Percentiles rank a stretch among this genome's conserved stretches.
Evolutionary conservation across 805 yeast species (phyloP).

Genomic region (Hanseniaspora guilliermondii): DNA sequence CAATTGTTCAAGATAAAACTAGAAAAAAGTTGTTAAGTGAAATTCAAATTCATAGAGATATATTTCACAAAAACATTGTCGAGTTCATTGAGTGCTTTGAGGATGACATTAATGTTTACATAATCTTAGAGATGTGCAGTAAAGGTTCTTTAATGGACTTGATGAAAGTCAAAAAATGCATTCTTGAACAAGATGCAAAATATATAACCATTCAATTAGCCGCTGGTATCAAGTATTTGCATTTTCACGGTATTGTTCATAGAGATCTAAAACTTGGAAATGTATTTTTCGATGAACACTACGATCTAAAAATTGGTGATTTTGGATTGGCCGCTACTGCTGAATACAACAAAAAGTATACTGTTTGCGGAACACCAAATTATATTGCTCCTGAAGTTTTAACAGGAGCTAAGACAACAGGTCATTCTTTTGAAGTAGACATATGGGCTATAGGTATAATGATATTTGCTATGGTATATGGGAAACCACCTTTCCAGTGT

Average conservation of each 20-base stretch:
- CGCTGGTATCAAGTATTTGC: constrained; percentile 90
- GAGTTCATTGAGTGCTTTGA: constrained; percentile 93
- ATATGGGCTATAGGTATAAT: constrained; percentile 97
- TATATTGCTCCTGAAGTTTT: constrained; percentile 97
- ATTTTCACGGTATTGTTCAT: constrained; percentile 82
- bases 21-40: constrained; percentile 73
- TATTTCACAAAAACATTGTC: constrained; percentile 81
- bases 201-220: constrained; percentile 81
- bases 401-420: constrained; percentile 62
- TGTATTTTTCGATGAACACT: constrained; percentile 82
- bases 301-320: constrained; percentile 94
- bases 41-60: constrained; percentile 83
- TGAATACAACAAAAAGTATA: constrained; percentile 68
- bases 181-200: constrained; percentile 86
- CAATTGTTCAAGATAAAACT: constrained; percentile 83
- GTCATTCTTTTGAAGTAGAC: constrained; percentile 91
- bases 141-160: constrained; percentile 91
- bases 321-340: constrained; percentile 97
- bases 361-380: constrained; percentile 97
- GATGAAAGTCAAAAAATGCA: constrained; percentile 66
- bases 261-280: constrained; percentile 93
- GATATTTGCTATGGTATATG: constrained; percentile 82
- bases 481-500: constrained; percentile 96
- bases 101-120: constrained; percentile 88
- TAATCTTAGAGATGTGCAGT: constrained; percentile 85